Percentiles rank a stretch among this genome's conserved stretches.
phyloP scores from a whole-genome alignment of 2,329 filamentous ascomycete genomes.

The Orbilia blumenaviensis region DNA sequence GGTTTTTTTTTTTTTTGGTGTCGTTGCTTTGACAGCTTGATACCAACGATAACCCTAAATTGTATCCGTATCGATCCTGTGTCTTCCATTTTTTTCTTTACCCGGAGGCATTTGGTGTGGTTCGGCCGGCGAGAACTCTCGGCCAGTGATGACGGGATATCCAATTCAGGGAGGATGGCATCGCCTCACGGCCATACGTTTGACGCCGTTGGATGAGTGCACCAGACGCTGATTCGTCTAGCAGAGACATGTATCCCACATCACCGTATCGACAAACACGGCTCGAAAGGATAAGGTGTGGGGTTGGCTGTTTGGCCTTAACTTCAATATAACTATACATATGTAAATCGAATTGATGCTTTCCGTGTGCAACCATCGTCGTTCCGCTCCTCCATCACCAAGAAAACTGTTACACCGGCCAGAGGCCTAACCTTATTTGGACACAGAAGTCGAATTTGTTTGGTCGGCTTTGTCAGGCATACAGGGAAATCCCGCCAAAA shows the following conservation, averaged over 20 bases:
- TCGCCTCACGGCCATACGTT: conserved; percentile 25
- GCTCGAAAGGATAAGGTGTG: conserved; percentile 38
- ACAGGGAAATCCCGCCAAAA: conserved; percentile 31
- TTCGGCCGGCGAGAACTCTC: conserved; percentile 15
- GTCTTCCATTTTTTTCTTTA: conserved; percentile 43
- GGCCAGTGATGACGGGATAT: conserved; percentile 29
- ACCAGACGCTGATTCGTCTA: conserved; percentile 48
- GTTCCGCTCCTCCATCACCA: conserved; percentile 23
- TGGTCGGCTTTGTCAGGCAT: conserved; percentile 25
- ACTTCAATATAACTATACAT: conserved; percentile 3
- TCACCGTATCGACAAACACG: conserved; percentile 51
- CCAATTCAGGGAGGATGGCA: conserved; percentile 44
- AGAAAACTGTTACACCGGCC: conserved; percentile 21
- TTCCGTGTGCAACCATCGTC: conserved; percentile 25
- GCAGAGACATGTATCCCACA: conserved; percentile 34
- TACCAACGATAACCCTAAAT: conserved; percentile 26
- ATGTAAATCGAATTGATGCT: too few species aligned
- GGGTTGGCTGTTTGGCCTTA: conserved; percentile 46
- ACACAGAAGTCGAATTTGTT: conserved; percentile 10
- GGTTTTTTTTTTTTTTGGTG: too few species aligned
- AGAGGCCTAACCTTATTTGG: conserved; percentile 49
- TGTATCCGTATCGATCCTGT: conserved; percentile 29
- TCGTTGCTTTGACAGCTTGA: conserved; percentile 24
- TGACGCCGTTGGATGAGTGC: conserved; percentile 41
- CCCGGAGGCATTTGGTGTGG: conserved; percentile 44